phyloP scores from a whole-genome alignment of 768 basidiomycete species.

The Termitomyces sp. region DNA sequence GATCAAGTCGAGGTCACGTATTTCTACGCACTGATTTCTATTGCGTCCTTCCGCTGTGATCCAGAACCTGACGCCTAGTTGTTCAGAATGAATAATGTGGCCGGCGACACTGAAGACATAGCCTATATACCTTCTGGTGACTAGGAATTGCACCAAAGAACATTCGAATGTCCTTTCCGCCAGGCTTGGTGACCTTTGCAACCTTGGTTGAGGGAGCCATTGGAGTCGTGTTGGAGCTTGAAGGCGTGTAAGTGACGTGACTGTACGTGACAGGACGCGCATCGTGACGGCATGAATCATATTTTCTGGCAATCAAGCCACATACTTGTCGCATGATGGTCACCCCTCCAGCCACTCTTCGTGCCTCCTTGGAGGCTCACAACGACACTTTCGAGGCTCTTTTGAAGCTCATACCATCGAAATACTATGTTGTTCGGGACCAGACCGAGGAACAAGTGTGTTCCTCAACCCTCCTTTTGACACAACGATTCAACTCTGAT shows the following conservation, averaged over 20 bases:
- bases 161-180: slow-evolving; percentile 31
- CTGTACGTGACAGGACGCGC: background rate
- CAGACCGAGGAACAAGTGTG: slow-evolving; percentile 62
- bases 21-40: slow-evolving; percentile 22
- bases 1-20: background rate
- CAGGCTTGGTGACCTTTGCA: slow-evolving; percentile 19
- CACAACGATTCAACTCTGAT: background rate
- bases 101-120: background rate
- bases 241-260: slow-evolving; percentile 2
- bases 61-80: slow-evolving; percentile 6
- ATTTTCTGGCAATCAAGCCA: background rate
- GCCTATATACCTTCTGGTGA: slow-evolving; percentile 7
- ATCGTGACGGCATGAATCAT: background rate
- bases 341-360: slow-evolving; percentile 43
- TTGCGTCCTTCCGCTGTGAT: slow-evolving; percentile 16
- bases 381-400: slow-evolving; percentile 84
- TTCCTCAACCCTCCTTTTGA: background rate
- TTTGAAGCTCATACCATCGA: slow-evolving; percentile 81
- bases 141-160: slow-evolving; percentile 27
- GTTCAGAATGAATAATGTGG: background rate
- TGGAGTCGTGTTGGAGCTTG: background rate
- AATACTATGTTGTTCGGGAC: slow-evolving; percentile 77
- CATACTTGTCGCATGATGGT: slow-evolving; percentile 30
- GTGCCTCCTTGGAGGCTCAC: slow-evolving; percentile 70
- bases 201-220: slow-evolving; percentile 19